A percentile compares a stretch with the other conserved stretches of the same genome.
phyloP scores from a whole-genome alignment of 805 yeast genomes.

The Novakomyces olei region DNA sequence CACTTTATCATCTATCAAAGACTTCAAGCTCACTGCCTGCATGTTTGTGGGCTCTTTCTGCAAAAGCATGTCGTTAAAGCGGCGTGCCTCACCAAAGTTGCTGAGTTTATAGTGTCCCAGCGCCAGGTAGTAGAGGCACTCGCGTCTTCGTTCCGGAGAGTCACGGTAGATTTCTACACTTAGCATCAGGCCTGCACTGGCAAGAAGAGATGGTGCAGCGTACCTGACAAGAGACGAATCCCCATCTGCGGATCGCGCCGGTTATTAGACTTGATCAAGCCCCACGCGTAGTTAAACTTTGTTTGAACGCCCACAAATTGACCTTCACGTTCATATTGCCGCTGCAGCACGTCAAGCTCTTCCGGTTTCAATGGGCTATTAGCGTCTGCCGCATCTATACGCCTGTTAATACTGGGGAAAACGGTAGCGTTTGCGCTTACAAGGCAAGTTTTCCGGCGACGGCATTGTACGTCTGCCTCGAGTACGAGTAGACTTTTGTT shows the following conservation, averaged over 20 bases:
- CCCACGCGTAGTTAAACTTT: slow-evolving; percentile 92
- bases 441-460: no score
- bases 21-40: slow-evolving; percentile 52
- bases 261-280: slow-evolving; percentile 49
- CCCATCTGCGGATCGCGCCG: slow-evolving; percentile 56
- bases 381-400: no score
- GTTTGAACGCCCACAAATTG: slow-evolving; percentile 52
- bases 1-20: slow-evolving; percentile 61
- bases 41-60: slow-evolving; percentile 63
- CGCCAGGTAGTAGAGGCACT: slow-evolving; percentile 67
- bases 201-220: slow-evolving; percentile 6
- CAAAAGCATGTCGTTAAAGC: slow-evolving; percentile 60
- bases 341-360: background rate
- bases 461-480: no score
- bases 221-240: slow-evolving; percentile 43
- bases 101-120: slow-evolving; percentile 76
- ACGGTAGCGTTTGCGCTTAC: no score
- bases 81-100: slow-evolving; percentile 64
- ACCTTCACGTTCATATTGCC: slow-evolving; percentile 45
- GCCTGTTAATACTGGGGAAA: no score
- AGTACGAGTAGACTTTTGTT: no score
- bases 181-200: slow-evolving; percentile 5
- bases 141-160: slow-evolving; percentile 66
- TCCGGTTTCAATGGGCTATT: no score
- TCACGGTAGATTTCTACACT: slow-evolving; percentile 30